Conservation (phyloP, 2,329 filamentous ascomycete species). For the Teratosphaeriaceae sp. region DNA sequence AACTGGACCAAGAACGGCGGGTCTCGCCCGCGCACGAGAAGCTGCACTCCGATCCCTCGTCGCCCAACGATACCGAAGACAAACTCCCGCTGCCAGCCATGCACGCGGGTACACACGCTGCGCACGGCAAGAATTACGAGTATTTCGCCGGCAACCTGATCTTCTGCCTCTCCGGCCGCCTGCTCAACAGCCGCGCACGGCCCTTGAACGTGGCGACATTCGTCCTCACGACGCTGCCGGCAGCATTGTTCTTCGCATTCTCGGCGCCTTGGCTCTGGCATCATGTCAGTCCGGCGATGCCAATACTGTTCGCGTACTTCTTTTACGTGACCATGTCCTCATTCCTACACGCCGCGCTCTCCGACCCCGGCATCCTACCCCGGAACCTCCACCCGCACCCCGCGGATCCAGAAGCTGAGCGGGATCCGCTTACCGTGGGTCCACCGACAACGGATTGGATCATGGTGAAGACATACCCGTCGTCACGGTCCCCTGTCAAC, state of each 20-base stretch:
- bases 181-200: conserved; percentile 69
- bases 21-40: conserved; percentile 45
- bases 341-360: conserved; percentile 84
- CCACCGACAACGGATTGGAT: conserved; percentile 92
- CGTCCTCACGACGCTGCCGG: conserved; percentile 69
- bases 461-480: conserved; percentile 51
- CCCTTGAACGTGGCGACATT: conserved; percentile 88
- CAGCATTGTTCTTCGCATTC: conserved; percentile 75
- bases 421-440: conserved; percentile 70
- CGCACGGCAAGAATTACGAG: conserved; percentile 67
- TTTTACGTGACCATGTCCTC: conserved; percentile 87
- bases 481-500: not conserved
- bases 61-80: conserved; percentile 43
- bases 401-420: conserved; percentile 61
- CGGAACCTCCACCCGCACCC: conserved; percentile 87
- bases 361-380: conserved; percentile 89
- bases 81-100: not conserved
- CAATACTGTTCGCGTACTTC: conserved; percentile 85
- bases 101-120: not conserved
- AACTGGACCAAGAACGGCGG: conserved; percentile 10
- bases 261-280: conserved; percentile 82
- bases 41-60: conserved; percentile 72
- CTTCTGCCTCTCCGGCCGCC: conserved; percentile 77
- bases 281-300: conserved; percentile 79
- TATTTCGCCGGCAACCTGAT: conserved; percentile 92